Conservation (phyloP, 768 basidiomycete genomes). For the Lanmaoa pseudosensibilis region DNA sequence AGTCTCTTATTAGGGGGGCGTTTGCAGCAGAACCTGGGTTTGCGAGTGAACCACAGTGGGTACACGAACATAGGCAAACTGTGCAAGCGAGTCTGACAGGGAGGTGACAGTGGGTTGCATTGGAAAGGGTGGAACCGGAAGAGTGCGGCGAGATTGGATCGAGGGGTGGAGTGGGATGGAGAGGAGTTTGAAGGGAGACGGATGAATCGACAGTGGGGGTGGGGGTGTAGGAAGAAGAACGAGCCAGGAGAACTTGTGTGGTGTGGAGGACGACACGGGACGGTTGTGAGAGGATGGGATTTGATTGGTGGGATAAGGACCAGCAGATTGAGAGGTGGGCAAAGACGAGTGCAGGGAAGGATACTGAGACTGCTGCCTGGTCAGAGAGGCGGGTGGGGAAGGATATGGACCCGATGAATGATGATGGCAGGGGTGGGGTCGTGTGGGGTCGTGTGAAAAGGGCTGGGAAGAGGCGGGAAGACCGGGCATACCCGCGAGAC, state of each 20-base stretch:
- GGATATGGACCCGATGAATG: constrained; percentile 25
- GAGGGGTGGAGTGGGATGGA: constrained; percentile 59
- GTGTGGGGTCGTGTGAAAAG: constrained; percentile 24
- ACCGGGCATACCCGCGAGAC: constrained; percentile 73
- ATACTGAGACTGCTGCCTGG: constrained; percentile 26
- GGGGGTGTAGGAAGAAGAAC: constrained; percentile 14
- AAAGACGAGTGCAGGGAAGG: constrained; percentile 23
- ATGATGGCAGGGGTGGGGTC: constrained; percentile 19
- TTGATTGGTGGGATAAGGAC: constrained; percentile 17
- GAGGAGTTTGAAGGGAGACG: constrained; percentile 32
- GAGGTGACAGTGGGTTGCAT: constrained; percentile 64
- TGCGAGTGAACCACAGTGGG: constrained; percentile 44
- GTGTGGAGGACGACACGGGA: constrained; percentile 7
- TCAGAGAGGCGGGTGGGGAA: constrained; percentile 25
- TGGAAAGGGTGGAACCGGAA: constrained; percentile 61
- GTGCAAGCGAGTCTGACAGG: constrained; percentile 39
- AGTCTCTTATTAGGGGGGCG: too few species aligned
- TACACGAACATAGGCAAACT: constrained; percentile 57
- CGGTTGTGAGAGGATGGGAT: constrained; percentile 15
- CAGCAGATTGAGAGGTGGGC: constrained; percentile 6
- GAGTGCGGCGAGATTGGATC: constrained; percentile 63
- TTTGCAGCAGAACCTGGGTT: constrained; percentile 32
- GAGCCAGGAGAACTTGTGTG: constrained; percentile 22
- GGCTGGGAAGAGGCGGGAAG: constrained; percentile 41
- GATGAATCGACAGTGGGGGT: constrained; percentile 23